Percentiles rank a stretch among this genome's conserved stretches.
These are phyloP conservation scores for Calonectria crousiana DNA, from an alignment of 2,329 filamentous ascomycete genomes.

Conservation along the genomic window DNA sequence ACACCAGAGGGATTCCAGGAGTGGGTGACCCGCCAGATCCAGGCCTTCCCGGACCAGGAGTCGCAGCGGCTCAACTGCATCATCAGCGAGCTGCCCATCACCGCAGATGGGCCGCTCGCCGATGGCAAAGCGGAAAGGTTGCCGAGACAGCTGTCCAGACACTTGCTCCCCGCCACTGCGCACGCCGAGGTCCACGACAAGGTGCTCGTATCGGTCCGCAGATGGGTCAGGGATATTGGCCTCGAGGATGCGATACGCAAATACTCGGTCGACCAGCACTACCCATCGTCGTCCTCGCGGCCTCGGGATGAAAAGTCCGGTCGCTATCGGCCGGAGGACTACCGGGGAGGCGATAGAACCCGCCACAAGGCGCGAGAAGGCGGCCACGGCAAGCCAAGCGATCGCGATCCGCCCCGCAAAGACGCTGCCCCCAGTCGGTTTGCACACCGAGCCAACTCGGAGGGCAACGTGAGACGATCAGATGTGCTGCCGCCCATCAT, in stretches of 20 bases:
- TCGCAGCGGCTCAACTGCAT: constrained; percentile 77
- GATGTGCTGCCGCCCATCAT: constrained; percentile 29
- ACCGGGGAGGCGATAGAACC: constrained; percentile 31
- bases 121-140: constrained; percentile 78
- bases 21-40: constrained; percentile 80
- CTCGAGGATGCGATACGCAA: constrained; percentile 31
- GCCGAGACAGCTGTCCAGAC: constrained; percentile 81
- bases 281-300: constrained; percentile 26
- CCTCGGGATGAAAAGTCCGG: constrained; percentile 31
- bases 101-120: constrained; percentile 65
- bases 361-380: constrained; percentile 32
- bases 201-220: constrained; percentile 70
- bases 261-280: constrained; percentile 30
- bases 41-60: constrained; percentile 82
- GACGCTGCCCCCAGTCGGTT: constrained; percentile 30
- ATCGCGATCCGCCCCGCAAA: constrained; percentile 29
- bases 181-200: constrained; percentile 70
- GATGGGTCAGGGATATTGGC: constrained; percentile 48
- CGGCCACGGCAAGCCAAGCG: constrained; percentile 19
- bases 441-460: constrained; percentile 31
- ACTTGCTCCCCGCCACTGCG: constrained; percentile 73
- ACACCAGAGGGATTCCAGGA: constrained; percentile 76
- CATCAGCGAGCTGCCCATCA: constrained; percentile 77
- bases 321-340: constrained; percentile 35
- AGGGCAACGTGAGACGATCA: constrained; percentile 29